Base-by-base conservation (phyloP, 2,329 filamentous ascomycete genomes). In the Trichoderma sp. region DNA sequence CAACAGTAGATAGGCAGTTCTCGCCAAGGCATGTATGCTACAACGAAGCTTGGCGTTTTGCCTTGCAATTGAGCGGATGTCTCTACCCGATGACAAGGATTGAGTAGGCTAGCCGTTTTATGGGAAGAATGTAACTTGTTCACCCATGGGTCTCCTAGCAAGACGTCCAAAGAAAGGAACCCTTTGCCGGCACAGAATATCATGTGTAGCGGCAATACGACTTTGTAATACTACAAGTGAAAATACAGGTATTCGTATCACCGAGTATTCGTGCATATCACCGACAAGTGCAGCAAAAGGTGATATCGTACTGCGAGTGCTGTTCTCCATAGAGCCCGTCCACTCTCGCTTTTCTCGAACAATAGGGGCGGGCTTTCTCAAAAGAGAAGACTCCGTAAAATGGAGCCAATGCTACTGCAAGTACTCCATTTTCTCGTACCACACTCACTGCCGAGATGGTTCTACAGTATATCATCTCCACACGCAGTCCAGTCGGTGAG, bases 401-500 rank as follows among this genome's bases (percentile, higher is more conserved):
- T 43, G 60, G 60, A 64, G 60, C 16, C n/a, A 49, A 24, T 49
- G 46, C n/a, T 49, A 49, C 43, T 13, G 16, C 37, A 16, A 49
- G 5, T 54, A 63, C 59, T 18, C 14, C 51, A n/a, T 43, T n/a
- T 18, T 43, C 49, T 43, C 32, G 51, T 55, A 64, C 32, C 18
- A 24, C 39, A 16, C 8, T 16, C 21, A 18, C 34, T 43, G 26
- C 49, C 63, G 63, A 66, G 52, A 32, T 30, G 52, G 49, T 52
- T 49, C 34, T 58, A 26, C 26, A 2, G 26, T 26, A 34, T 56
- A 16, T 18, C 16, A 58, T 66, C 63, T 58, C 63, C 63, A 66
- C 63, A 66, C 34, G 37, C 60, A 32, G 24, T 64, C 52, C 60
- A 32, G 24, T 64, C 52, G 63, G 52, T 49, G 55, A 37, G 32